Conservation (phyloP, 208 protist genomes). For the Endotrypanum monterogeii region DNA sequence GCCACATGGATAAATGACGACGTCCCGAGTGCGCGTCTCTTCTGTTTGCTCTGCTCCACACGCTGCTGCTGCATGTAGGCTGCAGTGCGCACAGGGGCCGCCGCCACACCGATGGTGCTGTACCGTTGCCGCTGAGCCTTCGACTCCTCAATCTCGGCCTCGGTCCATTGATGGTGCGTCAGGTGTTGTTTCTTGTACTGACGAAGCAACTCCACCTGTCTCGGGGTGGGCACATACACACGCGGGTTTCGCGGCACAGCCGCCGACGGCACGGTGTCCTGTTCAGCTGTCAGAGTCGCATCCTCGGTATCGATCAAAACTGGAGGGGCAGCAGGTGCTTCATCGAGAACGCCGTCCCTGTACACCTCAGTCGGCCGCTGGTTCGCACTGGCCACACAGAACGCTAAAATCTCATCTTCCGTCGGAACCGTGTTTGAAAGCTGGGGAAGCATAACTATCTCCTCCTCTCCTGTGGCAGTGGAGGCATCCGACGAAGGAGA, state of each 20-base stretch:
- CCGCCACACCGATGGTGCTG: conserved; percentile 29
- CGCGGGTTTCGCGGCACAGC: conserved; percentile 22
- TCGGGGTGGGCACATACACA: conserved; percentile 45
- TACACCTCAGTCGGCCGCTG: conserved; percentile 32
- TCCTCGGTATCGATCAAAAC: background rate
- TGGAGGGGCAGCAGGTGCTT: conserved; percentile 11
- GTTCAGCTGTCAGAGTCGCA: background rate
- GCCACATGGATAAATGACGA: background rate
- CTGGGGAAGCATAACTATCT: conserved; percentile 49
- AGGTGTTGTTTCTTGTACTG: conserved; percentile 43
- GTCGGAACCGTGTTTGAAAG: conserved; percentile 64
- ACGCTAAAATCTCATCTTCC: conserved; percentile 56
- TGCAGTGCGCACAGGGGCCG: conserved; percentile 38
- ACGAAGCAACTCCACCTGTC: conserved; percentile 45
- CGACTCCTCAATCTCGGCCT: conserved; percentile 47
- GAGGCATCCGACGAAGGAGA: background rate
- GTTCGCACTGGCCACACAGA: conserved; percentile 42
- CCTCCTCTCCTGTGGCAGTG: conserved; percentile 29
- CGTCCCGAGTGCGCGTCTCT: background rate
- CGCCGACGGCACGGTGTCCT: background rate
- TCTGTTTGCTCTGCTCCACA: conserved; percentile 19
- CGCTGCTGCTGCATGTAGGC: conserved; percentile 32
- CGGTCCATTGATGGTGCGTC: conserved; percentile 49
- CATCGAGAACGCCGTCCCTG: conserved; percentile 24
- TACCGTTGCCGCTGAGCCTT: conserved; percentile 42